Evolutionary conservation across 2,329 filamentous ascomycete species (phyloP).

Genomic region (Scedosporium apiospermum): DNA sequence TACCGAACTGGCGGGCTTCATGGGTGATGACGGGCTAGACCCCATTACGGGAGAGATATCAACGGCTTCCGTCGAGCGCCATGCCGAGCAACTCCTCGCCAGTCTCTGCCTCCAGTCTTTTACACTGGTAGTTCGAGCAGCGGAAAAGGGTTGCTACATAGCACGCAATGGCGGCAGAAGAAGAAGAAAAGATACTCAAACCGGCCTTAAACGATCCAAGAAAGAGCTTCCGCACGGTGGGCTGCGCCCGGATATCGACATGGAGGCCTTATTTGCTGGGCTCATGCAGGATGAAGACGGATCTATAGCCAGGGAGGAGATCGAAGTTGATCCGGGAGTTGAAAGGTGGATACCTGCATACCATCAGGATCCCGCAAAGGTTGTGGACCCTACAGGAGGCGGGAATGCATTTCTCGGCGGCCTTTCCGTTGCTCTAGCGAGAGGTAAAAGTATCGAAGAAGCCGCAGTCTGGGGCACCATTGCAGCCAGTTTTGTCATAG

Average conservation of each 20-base stretch:
- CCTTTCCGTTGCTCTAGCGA: conserved; percentile 47
- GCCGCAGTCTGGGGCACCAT: conserved; percentile 72
- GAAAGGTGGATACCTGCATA: conserved; percentile 73
- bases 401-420: conserved; percentile 78
- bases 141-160: conserved; percentile 62
- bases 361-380: conserved; percentile 43
- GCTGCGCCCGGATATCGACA: conserved; percentile 50
- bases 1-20: conserved; percentile 77
- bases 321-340: conserved; percentile 53
- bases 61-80: conserved; percentile 42
- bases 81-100: conserved; percentile 52
- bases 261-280: conserved; percentile 52
- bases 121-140: conserved; percentile 60
- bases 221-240: conserved; percentile 39
- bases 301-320: conserved; percentile 44
- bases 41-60: conserved; percentile 45
- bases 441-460: conserved; percentile 53
- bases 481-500: conserved; percentile 85
- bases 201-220: conserved; percentile 26
- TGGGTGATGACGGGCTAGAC: conserved; percentile 52
- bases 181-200: conserved; percentile 20
- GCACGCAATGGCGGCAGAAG: conserved; percentile 48
- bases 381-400: conserved; percentile 89
- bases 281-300: conserved; percentile 45
- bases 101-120: conserved; percentile 57